Evolutionary conservation across 192 early-diverging fungal species (phyloP).

Genomic region (Rhizoclosmatium globosum): DNA sequence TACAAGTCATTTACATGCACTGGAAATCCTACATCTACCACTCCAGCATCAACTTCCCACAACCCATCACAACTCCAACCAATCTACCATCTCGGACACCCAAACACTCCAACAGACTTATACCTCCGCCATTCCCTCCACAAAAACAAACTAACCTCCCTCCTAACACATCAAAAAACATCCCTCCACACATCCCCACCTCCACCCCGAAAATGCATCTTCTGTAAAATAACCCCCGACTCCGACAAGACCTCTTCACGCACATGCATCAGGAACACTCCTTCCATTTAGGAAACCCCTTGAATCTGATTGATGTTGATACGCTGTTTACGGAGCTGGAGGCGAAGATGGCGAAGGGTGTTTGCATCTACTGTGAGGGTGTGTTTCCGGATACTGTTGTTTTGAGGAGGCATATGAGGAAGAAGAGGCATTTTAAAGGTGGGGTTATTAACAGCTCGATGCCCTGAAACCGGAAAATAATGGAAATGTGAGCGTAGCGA

Average conservation of each 20-base stretch:
- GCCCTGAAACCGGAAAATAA: too few species aligned
- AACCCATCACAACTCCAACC: too few species aligned
- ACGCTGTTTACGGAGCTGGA: slow-evolving; percentile 32
- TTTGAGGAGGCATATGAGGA: slow-evolving; percentile 95
- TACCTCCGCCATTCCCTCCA: slow-evolving; percentile 70
- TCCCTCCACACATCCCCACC: slow-evolving; percentile 75
- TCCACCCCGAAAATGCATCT: slow-evolving; percentile 84
- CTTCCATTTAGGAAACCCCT: slow-evolving; percentile 57
- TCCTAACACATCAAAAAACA: slow-evolving; percentile 47
- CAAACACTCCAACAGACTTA: slow-evolving; percentile 40
- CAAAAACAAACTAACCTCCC: not conserved
- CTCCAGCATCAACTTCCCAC: too few species aligned
- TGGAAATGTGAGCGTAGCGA: too few species aligned
- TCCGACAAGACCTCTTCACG: slow-evolving; percentile 78
- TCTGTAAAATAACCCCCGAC: slow-evolving; percentile 84
- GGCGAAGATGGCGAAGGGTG: slow-evolving; percentile 26
- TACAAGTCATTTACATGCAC: too few species aligned
- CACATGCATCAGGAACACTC: slow-evolving; percentile 93
- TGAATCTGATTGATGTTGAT: slow-evolving; percentile 24
- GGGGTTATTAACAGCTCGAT: too few species aligned
- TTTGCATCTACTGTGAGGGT: slow-evolving; percentile 94
- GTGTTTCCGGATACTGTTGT: slow-evolving; percentile 87
- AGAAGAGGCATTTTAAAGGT: slow-evolving; percentile 79
- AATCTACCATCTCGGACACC: not conserved
- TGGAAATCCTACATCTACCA: too few species aligned